Percentiles rank a stretch among this genome's conserved stretches.
These are phyloP conservation scores for Leccinum imitatum DNA, from an alignment of 768 basidiomycete species.

Conservation along the genomic window DNA sequence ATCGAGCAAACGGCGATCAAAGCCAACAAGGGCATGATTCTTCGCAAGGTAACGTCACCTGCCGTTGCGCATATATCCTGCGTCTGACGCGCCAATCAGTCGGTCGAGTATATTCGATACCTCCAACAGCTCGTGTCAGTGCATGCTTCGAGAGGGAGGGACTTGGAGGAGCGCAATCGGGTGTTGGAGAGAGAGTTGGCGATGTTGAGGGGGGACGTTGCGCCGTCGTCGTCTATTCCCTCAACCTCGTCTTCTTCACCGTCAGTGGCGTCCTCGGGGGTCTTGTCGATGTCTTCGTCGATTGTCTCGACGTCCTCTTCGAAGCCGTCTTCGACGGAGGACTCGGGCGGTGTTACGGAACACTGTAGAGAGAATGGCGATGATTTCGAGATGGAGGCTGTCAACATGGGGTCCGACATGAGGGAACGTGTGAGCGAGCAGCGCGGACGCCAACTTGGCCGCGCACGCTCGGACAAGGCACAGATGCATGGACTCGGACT, in stretches of 20 bases:
- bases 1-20: constrained; percentile 57
- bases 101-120: constrained; percentile 61
- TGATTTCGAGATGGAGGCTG: constrained; percentile 24
- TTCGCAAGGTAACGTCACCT: constrained; percentile 59
- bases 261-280: constrained; percentile 15
- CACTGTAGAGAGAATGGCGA: constrained; percentile 2
- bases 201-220: constrained; percentile 22
- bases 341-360: background rate
- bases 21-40: constrained; percentile 94
- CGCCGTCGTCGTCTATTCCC: constrained; percentile 6
- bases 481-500: constrained; percentile 10
- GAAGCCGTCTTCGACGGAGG: constrained; percentile 8
- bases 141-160: constrained; percentile 75
- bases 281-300: constrained; percentile 22
- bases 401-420: background rate
- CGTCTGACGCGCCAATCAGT: constrained; percentile 29
- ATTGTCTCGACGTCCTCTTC: constrained; percentile 6
- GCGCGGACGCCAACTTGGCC: constrained; percentile 23
- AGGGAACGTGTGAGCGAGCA: constrained; percentile 5
- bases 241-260: constrained; percentile 22
- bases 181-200: constrained; percentile 31
- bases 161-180: constrained; percentile 72
- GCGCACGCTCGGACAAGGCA: constrained; percentile 15
- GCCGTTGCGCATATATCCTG: background rate
- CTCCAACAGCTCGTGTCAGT: constrained; percentile 83